Evolutionary conservation across 768 basidiomycete genomes (phyloP).

Genomic region (Lanmaoa rubissima): DNA sequence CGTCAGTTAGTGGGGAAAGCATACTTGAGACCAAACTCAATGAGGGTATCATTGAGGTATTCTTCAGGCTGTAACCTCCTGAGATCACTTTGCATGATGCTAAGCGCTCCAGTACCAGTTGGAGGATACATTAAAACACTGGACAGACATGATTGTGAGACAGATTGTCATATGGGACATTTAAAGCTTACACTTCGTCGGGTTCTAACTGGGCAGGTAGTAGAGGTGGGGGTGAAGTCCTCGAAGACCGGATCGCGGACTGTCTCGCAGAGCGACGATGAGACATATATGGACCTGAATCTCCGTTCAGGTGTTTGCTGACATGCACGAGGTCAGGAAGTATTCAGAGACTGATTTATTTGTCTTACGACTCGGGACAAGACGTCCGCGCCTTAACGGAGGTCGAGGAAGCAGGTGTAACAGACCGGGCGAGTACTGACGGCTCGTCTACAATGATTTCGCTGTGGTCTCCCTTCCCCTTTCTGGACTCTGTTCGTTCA

Average conservation of each 20-base stretch:
- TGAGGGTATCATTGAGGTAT: slow-evolving; percentile 93
- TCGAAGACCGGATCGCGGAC: slow-evolving; percentile 22
- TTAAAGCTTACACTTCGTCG: slow-evolving; percentile 60
- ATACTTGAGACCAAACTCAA: slow-evolving; percentile 94
- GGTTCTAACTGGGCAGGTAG: slow-evolving; percentile 37
- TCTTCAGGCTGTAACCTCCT: slow-evolving; percentile 73
- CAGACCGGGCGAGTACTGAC: slow-evolving; percentile 7
- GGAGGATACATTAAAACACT: slow-evolving; percentile 81
- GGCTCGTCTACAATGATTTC: not conserved
- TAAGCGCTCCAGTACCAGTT: slow-evolving; percentile 68
- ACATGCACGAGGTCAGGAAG: not conserved
- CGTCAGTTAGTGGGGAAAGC: slow-evolving; percentile 25
- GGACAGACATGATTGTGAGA: slow-evolving; percentile 4
- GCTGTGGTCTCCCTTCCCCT: not conserved
- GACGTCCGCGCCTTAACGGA: slow-evolving; percentile 14
- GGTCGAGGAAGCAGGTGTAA: slow-evolving; percentile 18
- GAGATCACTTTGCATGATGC: slow-evolving; percentile 77
- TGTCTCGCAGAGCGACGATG: slow-evolving; percentile 40
- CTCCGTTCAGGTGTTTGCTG: slow-evolving; percentile 13
- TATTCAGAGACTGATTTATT: not conserved
- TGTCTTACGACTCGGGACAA: slow-evolving; percentile 17
- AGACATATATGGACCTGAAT: slow-evolving; percentile 3
- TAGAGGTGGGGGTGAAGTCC: slow-evolving; percentile 30
- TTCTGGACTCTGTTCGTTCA: slow-evolving; percentile 4
- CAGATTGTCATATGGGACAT: not conserved